Base-by-base conservation (phyloP, 495 filamentous ascomycete species). In the Aspergillus avenaceus region DNA sequence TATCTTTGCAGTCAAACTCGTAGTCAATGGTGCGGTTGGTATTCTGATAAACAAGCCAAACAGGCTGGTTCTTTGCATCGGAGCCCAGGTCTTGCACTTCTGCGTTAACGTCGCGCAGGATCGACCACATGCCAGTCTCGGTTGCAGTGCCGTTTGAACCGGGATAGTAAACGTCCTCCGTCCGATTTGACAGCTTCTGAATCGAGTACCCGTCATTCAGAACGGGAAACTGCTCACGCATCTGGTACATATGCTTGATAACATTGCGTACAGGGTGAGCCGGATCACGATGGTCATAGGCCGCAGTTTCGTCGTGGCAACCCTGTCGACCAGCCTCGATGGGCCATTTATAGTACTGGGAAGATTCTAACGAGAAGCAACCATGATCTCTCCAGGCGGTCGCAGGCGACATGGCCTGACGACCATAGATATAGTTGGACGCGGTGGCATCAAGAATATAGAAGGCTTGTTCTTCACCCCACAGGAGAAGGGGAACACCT, bases 21-120 rank as follows among this genome's bases (percentile, higher is more conserved):
- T 83, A 87, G 3, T 63, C 71, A 8, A 71, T 73, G 1, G 71
- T 73, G 7, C 63, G 58, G 55, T 82, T 78, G 19, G 71, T 69
- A 58, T 88, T 88, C 22, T 77, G 73, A 56, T 84, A 87, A 2
- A 88, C 65, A 7, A 88, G 62, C 85, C 85, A 88, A 11, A 87
- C 69, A 0, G 73, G 67, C 51, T 80, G 74, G 29, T 84, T 83
- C 3, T 74, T 73, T 6, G 47, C 58, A 13, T 64, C 51, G 8
- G 56, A 62, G 11, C 67, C 63, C 22, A 81, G 62, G 49, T 82
- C 70, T 57, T 88, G 84, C 16, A 77, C 57, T 12, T 63, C 66
- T 0, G 65, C 57, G 49, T 74, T 76, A 16, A 68, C 64, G n/a
- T 72, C 75, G 8, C 85, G 77, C 23, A 75, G 55, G 28, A 84